phyloP scores from a whole-genome alignment of 2,329 filamentous ascomycete species.

The Penicillium crustosum region DNA sequence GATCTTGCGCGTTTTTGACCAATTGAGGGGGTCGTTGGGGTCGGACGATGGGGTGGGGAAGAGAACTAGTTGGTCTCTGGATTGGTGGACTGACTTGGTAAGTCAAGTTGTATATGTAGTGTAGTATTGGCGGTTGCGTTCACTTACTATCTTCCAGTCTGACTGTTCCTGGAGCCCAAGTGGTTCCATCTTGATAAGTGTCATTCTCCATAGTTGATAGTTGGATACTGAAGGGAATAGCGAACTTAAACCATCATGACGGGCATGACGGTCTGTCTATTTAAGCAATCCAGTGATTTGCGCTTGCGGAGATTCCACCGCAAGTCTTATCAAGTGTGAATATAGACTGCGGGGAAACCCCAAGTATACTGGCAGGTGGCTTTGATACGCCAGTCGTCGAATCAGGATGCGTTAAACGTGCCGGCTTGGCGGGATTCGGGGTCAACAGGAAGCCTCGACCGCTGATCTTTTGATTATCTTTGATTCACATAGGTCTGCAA shows the following conservation, averaged over 20 bases:
- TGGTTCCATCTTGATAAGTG: constrained; percentile 12
- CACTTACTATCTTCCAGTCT: constrained; percentile 22
- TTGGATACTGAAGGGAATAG: background rate
- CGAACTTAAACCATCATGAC: background rate
- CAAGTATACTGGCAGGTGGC: background rate
- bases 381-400: background rate
- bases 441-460: background rate
- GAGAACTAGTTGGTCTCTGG: constrained; percentile 17
- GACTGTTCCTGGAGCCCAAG: constrained; percentile 24
- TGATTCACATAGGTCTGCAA: background rate
- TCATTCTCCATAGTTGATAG: constrained; percentile 12
- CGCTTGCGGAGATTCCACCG: background rate
- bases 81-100: constrained; percentile 5
- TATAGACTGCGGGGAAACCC: constrained; percentile 1
- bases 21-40: constrained; percentile 31
- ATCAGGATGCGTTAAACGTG: background rate
- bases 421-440: background rate
- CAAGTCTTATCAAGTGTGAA: constrained; percentile 9
- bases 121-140: background rate
- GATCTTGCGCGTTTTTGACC: constrained; percentile 24
- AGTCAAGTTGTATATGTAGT: background rate
- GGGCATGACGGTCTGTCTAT: background rate
- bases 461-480: background rate
- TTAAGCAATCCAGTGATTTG: background rate
- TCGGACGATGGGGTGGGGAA: constrained; percentile 26